phyloP scores from a whole-genome alignment of 2,329 filamentous ascomycete species.

The Paramyrothecium sp. region DNA sequence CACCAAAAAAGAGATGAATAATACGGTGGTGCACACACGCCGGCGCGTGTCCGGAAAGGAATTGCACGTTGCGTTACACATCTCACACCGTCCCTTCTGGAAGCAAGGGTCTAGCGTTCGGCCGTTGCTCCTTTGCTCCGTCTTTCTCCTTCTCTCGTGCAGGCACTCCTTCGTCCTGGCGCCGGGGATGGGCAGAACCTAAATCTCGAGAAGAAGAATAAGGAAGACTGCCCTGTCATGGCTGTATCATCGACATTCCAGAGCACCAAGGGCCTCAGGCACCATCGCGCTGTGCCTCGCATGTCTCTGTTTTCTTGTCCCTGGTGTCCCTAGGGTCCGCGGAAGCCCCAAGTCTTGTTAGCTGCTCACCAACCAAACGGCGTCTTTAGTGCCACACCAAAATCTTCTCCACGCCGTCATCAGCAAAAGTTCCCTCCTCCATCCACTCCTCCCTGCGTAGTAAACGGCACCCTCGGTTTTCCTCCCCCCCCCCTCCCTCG shows the following conservation, averaged over 20 bases:
- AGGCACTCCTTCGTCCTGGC: too few species aligned
- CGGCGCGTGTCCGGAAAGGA: neutral
- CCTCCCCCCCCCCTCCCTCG: neutral
- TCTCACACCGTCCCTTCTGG: too few species aligned
- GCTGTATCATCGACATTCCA: too few species aligned
- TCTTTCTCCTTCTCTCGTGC: too few species aligned
- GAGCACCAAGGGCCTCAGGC: too few species aligned
- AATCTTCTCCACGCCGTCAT: neutral
- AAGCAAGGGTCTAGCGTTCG: too few species aligned
- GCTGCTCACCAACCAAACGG: neutral
- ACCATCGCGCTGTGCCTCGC: neutral
- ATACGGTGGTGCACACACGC: neutral
- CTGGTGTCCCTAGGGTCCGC: neutral
- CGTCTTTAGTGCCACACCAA: neutral
- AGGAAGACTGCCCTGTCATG: too few species aligned
- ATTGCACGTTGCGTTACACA: neutral
- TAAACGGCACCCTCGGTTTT: neutral
- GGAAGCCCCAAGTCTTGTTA: too few species aligned
- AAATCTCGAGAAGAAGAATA: too few species aligned
- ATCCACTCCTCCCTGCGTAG: neutral
- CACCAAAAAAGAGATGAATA: neutral
- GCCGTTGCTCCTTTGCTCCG: too few species aligned
- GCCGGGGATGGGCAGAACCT: too few species aligned
- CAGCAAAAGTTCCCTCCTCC: conserved; percentile 2
- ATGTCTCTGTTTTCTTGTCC: neutral